These are phyloP conservation scores for Naganishia sp. DNA, from an alignment of 1,284 basidiomycete genomes.

Conservation along the genomic window DNA sequence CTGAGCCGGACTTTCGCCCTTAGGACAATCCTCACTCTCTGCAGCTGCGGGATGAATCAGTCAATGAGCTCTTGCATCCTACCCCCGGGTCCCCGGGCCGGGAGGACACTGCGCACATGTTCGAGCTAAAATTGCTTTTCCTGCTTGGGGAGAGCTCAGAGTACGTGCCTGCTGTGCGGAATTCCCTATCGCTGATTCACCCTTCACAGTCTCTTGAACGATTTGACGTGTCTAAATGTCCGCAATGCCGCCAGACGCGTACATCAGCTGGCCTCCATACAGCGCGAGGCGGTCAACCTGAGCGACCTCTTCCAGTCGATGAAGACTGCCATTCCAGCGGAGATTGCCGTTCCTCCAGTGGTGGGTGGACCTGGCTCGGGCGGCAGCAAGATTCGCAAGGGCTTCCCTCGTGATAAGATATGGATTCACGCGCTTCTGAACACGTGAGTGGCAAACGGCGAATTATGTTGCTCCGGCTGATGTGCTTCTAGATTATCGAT, in stretches of 20 bases:
- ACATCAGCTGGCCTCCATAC: not conserved
- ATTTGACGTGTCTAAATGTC: slow-evolving; percentile 8
- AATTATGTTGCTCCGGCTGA: not conserved
- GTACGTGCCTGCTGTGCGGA: not conserved
- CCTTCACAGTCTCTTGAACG: slow-evolving; percentile 7
- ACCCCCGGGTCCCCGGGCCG: not conserved
- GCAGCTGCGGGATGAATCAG: slow-evolving; percentile 35
- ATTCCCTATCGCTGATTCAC: not conserved
- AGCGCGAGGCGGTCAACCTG: slow-evolving; percentile 2
- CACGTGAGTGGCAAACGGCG: not conserved
- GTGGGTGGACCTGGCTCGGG: slow-evolving; percentile 24
- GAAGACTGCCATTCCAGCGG: slow-evolving; percentile 8
- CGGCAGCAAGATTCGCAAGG: slow-evolving; percentile 24
- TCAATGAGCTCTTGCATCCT: slow-evolving; percentile 34
- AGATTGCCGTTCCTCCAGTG: slow-evolving; percentile 19
- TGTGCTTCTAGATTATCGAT: not conserved
- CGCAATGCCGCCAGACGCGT: slow-evolving; percentile 6
- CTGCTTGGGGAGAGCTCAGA: slow-evolving; percentile 15
- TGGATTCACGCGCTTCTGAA: slow-evolving; percentile 24
- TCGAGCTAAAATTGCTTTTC: slow-evolving; percentile 20
- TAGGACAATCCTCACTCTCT: slow-evolving; percentile 36
- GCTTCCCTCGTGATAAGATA: slow-evolving; percentile 26
- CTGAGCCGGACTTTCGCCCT: slow-evolving; percentile 33
- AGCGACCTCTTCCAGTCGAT: not conserved
- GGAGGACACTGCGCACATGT: slow-evolving; percentile 9